These are phyloP conservation scores for Nicotiana otophora DNA, from an alignment of 257 asterid genomes.

Conservation along the genomic window DNA sequence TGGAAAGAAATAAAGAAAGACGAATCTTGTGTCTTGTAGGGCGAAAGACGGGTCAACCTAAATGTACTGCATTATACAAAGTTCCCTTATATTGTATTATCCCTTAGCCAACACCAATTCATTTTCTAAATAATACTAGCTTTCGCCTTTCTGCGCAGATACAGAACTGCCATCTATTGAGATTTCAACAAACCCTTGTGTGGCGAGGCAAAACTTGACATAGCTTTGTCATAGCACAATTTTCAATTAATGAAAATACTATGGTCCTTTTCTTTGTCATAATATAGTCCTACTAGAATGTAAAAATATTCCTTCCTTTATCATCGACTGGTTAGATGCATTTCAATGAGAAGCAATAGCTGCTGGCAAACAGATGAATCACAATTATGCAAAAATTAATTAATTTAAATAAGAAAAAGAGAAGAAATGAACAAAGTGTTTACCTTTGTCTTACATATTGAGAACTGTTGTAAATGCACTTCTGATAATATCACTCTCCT, in stretches of 20 bases:
- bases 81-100: background rate
- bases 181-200: background rate
- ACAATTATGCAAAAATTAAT: background rate
- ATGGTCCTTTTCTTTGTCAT: background rate
- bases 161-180: background rate
- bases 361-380: slow-evolving; percentile 5
- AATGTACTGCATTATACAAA: background rate
- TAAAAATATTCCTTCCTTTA: background rate
- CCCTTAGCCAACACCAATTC: background rate
- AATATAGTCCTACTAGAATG: background rate
- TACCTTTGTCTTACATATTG: background rate
- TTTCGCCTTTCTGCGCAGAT: background rate
- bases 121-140: background rate
- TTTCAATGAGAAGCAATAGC: background rate
- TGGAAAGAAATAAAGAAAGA: too few relatives aligned
- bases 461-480: background rate
- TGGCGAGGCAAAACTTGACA: background rate
- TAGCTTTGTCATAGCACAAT: background rate
- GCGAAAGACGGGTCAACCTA: background rate
- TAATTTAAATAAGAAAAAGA: background rate
- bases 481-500: background rate
- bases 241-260: background rate
- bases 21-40: background rate
- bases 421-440: background rate
- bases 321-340: background rate